Conservation (phyloP, 1,139 yeast genomes). For the Blastobotrys indianensis region DNA sequence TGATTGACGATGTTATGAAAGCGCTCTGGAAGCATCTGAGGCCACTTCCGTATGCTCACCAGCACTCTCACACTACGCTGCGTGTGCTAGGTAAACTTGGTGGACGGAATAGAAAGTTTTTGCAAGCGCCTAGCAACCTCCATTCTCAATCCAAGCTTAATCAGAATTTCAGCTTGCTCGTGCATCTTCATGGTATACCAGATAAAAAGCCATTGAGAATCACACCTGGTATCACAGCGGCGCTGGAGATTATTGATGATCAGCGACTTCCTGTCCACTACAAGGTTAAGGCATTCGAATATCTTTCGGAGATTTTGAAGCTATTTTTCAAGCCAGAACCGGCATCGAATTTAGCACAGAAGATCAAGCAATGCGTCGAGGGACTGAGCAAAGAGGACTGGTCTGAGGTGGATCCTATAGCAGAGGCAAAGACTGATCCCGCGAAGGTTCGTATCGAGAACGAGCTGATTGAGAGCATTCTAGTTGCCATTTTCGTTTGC, state of each 20-base stretch:
- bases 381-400: constrained; percentile 42
- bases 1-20: constrained; percentile 84
- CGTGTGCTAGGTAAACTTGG: constrained; percentile 93
- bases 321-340: constrained; percentile 63
- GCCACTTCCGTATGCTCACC: constrained; percentile 87
- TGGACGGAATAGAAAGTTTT: constrained; percentile 84
- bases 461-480: constrained; percentile 46
- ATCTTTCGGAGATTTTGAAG: constrained; percentile 60
- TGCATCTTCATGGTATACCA: constrained; percentile 65
- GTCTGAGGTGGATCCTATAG: constrained; percentile 13
- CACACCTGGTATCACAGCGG: constrained; percentile 78
- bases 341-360: constrained; percentile 52
- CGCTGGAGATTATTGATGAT: constrained; percentile 59
- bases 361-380: constrained; percentile 41
- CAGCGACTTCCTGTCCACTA: constrained; percentile 60
- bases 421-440: constrained; percentile 15
- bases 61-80: constrained; percentile 90
- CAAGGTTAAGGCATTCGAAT: constrained; percentile 69
- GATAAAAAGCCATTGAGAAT: constrained; percentile 62
- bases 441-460: constrained; percentile 54
- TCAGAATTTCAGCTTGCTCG: constrained; percentile 62
- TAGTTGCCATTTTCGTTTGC: constrained; percentile 69
- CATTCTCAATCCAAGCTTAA: constrained; percentile 52
- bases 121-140: constrained; percentile 66
- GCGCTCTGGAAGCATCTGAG: constrained; percentile 88